Evolutionary conservation across 805 yeast genomes (phyloP), one percentile per base, ranked within the genome.

Genomic region (Candida montana): DNA sequence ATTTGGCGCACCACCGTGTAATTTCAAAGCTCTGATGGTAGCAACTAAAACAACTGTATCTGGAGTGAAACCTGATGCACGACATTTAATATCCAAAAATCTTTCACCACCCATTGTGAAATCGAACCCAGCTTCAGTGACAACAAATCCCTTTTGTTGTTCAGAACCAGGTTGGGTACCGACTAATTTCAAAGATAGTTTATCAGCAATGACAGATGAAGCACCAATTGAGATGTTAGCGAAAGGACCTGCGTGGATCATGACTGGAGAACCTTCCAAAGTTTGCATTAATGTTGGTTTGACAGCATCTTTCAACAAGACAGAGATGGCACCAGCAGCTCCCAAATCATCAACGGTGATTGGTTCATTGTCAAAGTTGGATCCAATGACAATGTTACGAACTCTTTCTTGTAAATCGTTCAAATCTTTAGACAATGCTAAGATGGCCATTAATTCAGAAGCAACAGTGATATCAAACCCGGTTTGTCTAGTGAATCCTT

Each of bases 401-500:
- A 83, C 74, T 65, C 95, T 73, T 49, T 71, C 75, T 64, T 91
- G 75, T 73, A 84, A 67, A 59, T 84, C 93, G 44, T 75, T 64
- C 57, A 84, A 69, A 40, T 85, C 81, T 49, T 73, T 77, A 38
- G 88, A 76, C 42, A 84, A 66, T 12, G 95, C 95, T 51, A 91
- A 72, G 44, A 91, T 86, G 18, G 98, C 97, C 98, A 91, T 91
- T 52, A 89, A 77, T 69, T 91, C 98, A 26, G 91, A 81, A 9
- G 98, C 98, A 49, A 91, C 98, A 12, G 97, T 83, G 60, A 91
- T 90, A 62, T 91, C 98, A 65, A 91, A 89, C 12, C 98, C 98
- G 16, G 96, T 81, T 48, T 77, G 73, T 59, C 98, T 80, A 19
- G 83, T 78, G 44, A 79, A 77, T 46, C 90, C 95, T 71, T 87